Percentiles rank a stretch among this genome's conserved stretches.
Evolutionary conservation across 1,139 yeast species (phyloP).

Genomic region (Nematodospora anomalae): DNA sequence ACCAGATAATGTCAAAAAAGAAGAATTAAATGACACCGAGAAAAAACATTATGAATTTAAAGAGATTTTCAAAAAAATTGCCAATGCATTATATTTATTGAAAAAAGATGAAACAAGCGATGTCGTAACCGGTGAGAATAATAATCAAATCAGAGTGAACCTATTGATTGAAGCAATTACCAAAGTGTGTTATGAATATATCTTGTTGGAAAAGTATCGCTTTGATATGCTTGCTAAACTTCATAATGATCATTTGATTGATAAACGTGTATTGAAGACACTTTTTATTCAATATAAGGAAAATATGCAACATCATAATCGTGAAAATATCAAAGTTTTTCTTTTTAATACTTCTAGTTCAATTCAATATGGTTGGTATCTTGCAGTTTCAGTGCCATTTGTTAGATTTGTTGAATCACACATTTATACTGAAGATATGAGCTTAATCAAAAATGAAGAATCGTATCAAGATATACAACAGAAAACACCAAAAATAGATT

Average conservation of each 20-base stretch:
- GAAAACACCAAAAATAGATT: slow-evolving; percentile 19
- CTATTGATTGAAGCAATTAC: slow-evolving; percentile 33
- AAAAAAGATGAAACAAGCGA: slow-evolving; percentile 36
- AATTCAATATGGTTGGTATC: slow-evolving; percentile 40
- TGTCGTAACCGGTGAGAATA: slow-evolving; percentile 18
- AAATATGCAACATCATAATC: slow-evolving; percentile 14
- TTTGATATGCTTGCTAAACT: slow-evolving; percentile 40
- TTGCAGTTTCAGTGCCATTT: slow-evolving; percentile 40
- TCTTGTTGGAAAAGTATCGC: slow-evolving; percentile 42
- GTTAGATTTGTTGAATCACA: slow-evolving; percentile 36
- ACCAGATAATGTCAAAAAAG: slow-evolving; percentile 22
- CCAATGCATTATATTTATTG: slow-evolving; percentile 26
- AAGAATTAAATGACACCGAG: slow-evolving; percentile 23
- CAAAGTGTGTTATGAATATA: slow-evolving; percentile 42
- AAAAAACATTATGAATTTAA: slow-evolving; percentile 33
- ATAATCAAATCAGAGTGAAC: slow-evolving; percentile 15
- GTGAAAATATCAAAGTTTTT: slow-evolving; percentile 31
- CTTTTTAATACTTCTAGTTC: slow-evolving; percentile 36
- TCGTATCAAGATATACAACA: slow-evolving; percentile 18
- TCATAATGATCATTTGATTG: slow-evolving; percentile 34
- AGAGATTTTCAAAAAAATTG: slow-evolving; percentile 26
- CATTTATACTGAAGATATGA: slow-evolving; percentile 29
- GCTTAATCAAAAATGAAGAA: slow-evolving; percentile 18
- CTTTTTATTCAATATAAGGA: slow-evolving; percentile 26
- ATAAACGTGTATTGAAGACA: slow-evolving; percentile 21